phyloP scores from a whole-genome alignment of 805 yeast genomes.

The Saccharomycopsis sp. region DNA sequence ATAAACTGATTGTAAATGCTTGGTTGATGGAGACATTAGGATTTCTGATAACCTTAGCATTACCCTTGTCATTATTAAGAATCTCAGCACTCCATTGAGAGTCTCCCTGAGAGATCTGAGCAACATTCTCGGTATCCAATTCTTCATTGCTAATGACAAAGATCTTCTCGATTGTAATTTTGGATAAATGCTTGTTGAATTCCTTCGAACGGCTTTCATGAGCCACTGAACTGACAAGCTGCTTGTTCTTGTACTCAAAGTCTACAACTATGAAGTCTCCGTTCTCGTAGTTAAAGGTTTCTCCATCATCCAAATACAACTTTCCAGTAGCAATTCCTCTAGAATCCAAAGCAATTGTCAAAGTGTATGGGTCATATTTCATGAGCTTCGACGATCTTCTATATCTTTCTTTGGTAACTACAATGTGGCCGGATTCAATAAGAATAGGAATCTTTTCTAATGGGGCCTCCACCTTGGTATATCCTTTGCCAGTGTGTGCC shows the following conservation, averaged over 20 bases:
- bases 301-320: slow-evolving; percentile 82
- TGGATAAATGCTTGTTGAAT: slow-evolving; percentile 27
- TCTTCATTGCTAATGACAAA: slow-evolving; percentile 37
- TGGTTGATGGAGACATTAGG: slow-evolving; percentile 42
- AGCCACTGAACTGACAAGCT: slow-evolving; percentile 27
- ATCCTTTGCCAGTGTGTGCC: slow-evolving; percentile 34
- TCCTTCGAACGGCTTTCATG: slow-evolving; percentile 22
- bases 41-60: slow-evolving; percentile 36
- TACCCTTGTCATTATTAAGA: slow-evolving; percentile 16
- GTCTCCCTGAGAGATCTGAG: slow-evolving; percentile 33
- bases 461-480: slow-evolving; percentile 35
- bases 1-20: slow-evolving; percentile 41
- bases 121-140: slow-evolving; percentile 21
- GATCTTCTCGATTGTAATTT: slow-evolving; percentile 48
- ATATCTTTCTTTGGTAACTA: slow-evolving; percentile 61
- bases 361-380: slow-evolving; percentile 74
- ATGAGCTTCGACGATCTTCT: slow-evolving; percentile 76
- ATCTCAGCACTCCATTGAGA: slow-evolving; percentile 17
- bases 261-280: slow-evolving; percentile 39
- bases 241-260: slow-evolving; percentile 34
- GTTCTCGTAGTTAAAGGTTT: slow-evolving; percentile 47
- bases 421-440: slow-evolving; percentile 72
- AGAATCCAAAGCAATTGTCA: slow-evolving; percentile 52
- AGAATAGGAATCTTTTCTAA: slow-evolving; percentile 64
- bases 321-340: slow-evolving; percentile 49